phyloP scores from a whole-genome alignment of 257 asterid genomes.

The Nicotiana undulata region DNA sequence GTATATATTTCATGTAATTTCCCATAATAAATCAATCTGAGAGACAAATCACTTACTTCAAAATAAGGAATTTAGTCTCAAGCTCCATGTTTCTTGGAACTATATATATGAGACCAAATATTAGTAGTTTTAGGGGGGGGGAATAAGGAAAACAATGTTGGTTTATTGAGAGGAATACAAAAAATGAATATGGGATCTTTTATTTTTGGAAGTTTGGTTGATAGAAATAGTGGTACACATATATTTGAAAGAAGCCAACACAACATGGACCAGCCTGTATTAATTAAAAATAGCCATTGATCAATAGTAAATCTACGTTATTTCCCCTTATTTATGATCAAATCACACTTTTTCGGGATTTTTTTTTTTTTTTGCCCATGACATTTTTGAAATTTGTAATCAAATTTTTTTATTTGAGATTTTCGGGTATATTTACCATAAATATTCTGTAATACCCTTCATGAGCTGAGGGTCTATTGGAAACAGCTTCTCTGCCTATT shows the following conservation, averaged over 20 bases:
- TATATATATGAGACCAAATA: not conserved
- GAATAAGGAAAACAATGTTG: not conserved
- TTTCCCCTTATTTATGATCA: not conserved
- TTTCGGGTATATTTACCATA: too few species aligned
- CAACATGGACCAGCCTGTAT: slow-evolving; percentile 8
- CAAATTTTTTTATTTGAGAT: too few species aligned
- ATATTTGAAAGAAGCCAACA: not conserved
- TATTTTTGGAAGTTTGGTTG: not conserved
- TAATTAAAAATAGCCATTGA: not conserved
- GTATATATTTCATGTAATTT: slow-evolving; percentile 12
- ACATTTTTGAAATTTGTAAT: too few species aligned
- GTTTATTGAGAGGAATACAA: not conserved
- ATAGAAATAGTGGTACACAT: slow-evolving; percentile 15
- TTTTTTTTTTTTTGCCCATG: too few species aligned
- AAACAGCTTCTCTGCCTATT: too few species aligned
- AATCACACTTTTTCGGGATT: not conserved
- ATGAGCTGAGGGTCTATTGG: too few species aligned
- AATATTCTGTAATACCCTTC: too few species aligned
- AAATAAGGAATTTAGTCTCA: too few species aligned
- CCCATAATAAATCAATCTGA: slow-evolving; percentile 10
- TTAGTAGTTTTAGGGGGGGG: not conserved
- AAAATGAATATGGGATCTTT: not conserved
- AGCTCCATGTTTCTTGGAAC: too few species aligned
- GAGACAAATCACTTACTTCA: too few species aligned
- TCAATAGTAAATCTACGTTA: not conserved